Conservation (phyloP, 352 stramenopile genomes). For the Ophiocytium majus region DNA sequence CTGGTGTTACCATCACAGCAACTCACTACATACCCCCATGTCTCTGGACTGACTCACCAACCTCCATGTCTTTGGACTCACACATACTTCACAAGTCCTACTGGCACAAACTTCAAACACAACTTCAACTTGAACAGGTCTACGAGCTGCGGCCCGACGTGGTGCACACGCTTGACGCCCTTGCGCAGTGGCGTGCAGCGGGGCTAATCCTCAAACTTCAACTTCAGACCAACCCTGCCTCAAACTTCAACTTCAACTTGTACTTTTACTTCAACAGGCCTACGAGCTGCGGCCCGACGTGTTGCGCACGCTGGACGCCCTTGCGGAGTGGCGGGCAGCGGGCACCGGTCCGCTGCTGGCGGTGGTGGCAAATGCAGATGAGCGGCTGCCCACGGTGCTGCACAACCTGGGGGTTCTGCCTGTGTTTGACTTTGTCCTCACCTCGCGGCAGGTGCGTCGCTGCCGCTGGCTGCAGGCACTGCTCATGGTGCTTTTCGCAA, state of each 20-base stretch:
- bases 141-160: slow-evolving; percentile 12
- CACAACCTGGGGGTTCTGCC: slow-evolving; percentile 18
- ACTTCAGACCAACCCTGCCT: no score
- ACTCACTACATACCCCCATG: no score
- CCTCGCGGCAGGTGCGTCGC: slow-evolving; percentile 2
- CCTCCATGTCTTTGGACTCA: no score
- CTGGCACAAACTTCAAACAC: no score
- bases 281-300: slow-evolving; percentile 12
- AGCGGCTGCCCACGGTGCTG: slow-evolving; percentile 19
- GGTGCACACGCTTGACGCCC: background rate
- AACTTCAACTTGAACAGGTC: background rate
- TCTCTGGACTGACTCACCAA: no score
- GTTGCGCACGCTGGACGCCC: background rate
- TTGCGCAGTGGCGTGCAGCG: slow-evolving; percentile 4
- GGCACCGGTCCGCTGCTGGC: slow-evolving; percentile 6
- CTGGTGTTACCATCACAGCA: no score
- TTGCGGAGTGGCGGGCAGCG: slow-evolving; percentile 6
- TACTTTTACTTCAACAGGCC: slow-evolving; percentile 18
- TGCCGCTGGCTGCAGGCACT: background rate
- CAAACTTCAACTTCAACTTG: no score
- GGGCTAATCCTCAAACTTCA: no score
- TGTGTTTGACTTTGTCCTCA: slow-evolving; percentile 25
- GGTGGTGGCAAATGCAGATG: slow-evolving; percentile 22
- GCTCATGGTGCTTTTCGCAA: background rate
- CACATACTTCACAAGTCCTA: no score